Evolutionary conservation across 2,329 filamentous ascomycete species (phyloP).

Genomic region (Niveomyces coronatus): DNA sequence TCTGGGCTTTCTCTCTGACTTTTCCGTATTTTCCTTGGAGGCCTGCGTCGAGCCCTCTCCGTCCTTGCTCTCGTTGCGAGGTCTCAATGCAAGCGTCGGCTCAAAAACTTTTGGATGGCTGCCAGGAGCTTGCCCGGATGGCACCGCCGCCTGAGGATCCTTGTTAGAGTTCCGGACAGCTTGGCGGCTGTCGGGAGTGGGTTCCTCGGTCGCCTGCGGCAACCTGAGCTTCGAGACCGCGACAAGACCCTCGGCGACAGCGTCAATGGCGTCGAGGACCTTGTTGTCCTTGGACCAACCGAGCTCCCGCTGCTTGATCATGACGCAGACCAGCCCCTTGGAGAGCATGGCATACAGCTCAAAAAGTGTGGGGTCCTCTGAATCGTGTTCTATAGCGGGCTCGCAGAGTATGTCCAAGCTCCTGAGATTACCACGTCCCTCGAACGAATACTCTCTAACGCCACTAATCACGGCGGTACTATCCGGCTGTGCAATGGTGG

Average conservation of each 20-base stretch:
- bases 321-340: slow-evolving; percentile 84
- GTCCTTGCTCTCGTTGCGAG: slow-evolving; percentile 37
- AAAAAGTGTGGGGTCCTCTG: slow-evolving; percentile 67
- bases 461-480: slow-evolving; percentile 96
- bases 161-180: slow-evolving; percentile 24
- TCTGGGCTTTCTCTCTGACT: slow-evolving; percentile 45
- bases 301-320: slow-evolving; percentile 77
- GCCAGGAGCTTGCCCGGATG: slow-evolving; percentile 17
- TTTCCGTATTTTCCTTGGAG: slow-evolving; percentile 38
- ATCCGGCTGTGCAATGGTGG: slow-evolving; percentile 70
- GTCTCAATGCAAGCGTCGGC: slow-evolving; percentile 25
- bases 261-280: slow-evolving; percentile 69
- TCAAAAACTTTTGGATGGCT: slow-evolving; percentile 24
- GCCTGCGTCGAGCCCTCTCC: slow-evolving; percentile 32
- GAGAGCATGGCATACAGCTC: slow-evolving; percentile 98
- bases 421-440: slow-evolving; percentile 73
- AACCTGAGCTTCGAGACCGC: slow-evolving; percentile 60
- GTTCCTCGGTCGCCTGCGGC: slow-evolving; percentile 32
- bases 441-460: slow-evolving; percentile 88
- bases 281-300: slow-evolving; percentile 90
- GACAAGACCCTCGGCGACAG: slow-evolving; percentile 62
- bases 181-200: slow-evolving; percentile 25
- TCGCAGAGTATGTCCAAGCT: slow-evolving; percentile 81
- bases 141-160: slow-evolving; percentile 22
- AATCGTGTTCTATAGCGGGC: slow-evolving; percentile 51